These are phyloP conservation scores for Phytopythium helicoides DNA, from an alignment of 352 stramenopile species.

Conservation along the genomic window DNA sequence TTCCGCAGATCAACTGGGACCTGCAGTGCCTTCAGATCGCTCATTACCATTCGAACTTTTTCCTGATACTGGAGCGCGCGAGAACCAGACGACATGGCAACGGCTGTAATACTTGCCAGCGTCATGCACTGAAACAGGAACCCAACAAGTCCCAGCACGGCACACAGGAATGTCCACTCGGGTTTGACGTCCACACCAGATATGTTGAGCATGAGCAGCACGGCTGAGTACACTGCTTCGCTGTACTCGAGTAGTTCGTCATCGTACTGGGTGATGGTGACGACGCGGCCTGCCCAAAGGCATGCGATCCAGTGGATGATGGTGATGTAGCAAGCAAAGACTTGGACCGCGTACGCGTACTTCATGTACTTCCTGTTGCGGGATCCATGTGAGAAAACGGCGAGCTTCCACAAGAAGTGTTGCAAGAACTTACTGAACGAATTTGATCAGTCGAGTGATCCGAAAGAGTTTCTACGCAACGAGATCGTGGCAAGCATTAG, in stretches of 20 bases:
- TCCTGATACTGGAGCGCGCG: slow-evolving; percentile 59
- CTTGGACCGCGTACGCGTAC: slow-evolving; percentile 55
- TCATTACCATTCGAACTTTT: slow-evolving; percentile 61
- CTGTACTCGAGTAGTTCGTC: slow-evolving; percentile 46
- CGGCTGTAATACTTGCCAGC: slow-evolving; percentile 48
- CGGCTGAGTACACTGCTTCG: slow-evolving; percentile 39
- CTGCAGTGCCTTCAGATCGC: slow-evolving; percentile 57
- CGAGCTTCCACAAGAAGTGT: background rate
- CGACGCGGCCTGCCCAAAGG: slow-evolving; percentile 36
- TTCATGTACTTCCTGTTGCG: slow-evolving; percentile 55
- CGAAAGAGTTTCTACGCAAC: slow-evolving; percentile 57
- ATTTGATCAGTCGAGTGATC: slow-evolving; percentile 55
- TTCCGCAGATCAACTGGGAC: slow-evolving; percentile 52
- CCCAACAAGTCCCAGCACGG: slow-evolving; percentile 37
- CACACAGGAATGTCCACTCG: slow-evolving; percentile 37
- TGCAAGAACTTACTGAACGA: slow-evolving; percentile 42
- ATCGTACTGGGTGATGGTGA: slow-evolving; percentile 22
- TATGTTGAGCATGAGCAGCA: slow-evolving; percentile 50
- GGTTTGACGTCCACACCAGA: slow-evolving; percentile 31
- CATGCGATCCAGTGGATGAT: slow-evolving; percentile 65
- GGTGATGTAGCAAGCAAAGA: slow-evolving; percentile 51
- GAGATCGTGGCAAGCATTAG: slow-evolving; percentile 4
- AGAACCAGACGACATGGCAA: slow-evolving; percentile 42
- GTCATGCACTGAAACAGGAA: slow-evolving; percentile 55
- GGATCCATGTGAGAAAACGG: background rate